Evolutionary conservation across 23 red algal species (phyloP), one percentile per base, ranked within the genome.

Genomic region (Agarophyton chilense): DNA sequence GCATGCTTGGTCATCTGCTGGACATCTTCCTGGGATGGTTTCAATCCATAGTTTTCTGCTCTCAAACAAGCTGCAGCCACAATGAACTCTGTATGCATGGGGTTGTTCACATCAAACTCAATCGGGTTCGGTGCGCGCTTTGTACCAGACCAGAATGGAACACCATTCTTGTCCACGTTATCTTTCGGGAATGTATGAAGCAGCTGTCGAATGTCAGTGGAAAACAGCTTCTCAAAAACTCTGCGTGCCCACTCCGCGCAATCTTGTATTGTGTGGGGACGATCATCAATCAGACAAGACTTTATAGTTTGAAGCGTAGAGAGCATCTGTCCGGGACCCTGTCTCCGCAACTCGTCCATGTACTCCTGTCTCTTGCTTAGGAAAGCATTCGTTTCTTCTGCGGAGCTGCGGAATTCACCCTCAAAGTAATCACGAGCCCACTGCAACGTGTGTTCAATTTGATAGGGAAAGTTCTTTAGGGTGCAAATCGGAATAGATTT

Each of bases 371-470:
- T 90, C 50, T 87, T 92, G 35, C 68, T 70, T 17, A 96, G 32
- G 68, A 94, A 99, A 13, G 82, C 28, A 50, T 99, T 95, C 2
- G 89, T 73, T 47, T 99, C 97, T 52, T 99, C 97, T 32, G 93
- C 73, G 18, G 90, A 46, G 16, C 84, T 72, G 14, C 86, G 84
- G 54, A 99, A 95, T 10, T 68, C 61, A 11, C 97, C 97, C 72
- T 99, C 97, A 86, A 99, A 99, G 44, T 88, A 90, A 63, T 99
- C 97, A 78, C 97, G 58, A 25, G 97, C 97, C 97, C 97, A 99
- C 72, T 99, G 97, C 72, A 99, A 63, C 18, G 97, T 99, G 77
- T 99, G 97, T 72, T 99, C 97, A 81, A 99, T 99, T 40, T 93
- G 88, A 66, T 99, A 99, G 9, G 97, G 97, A 62, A 99, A 99